Conservation (phyloP, 163 green algal species). For the Coccomyxa subellipsoidea region DNA sequence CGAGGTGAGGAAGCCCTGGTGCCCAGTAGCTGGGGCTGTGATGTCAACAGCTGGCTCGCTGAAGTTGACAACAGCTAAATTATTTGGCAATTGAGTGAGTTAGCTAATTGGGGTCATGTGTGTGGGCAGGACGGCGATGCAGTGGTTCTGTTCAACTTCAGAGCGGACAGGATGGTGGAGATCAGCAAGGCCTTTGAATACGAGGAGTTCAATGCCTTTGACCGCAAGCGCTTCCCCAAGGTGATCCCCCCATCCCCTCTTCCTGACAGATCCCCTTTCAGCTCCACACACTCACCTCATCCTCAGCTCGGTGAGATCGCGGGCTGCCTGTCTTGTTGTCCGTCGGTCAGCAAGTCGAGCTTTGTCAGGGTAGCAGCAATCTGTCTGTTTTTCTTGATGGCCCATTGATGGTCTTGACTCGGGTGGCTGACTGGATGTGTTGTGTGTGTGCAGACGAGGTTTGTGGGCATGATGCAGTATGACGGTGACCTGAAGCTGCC, state of each 20-base stretch:
- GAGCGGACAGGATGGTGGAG: slow-evolving; percentile 90
- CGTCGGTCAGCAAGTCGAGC: too few relatives aligned
- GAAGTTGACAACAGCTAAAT: too few relatives aligned
- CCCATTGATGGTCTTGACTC: not conserved
- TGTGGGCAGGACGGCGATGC: slow-evolving; percentile 58
- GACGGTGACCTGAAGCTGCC: slow-evolving; percentile 95
- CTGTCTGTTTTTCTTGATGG: too few relatives aligned
- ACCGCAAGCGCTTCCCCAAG: slow-evolving; percentile 65
- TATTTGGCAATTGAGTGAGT: not conserved
- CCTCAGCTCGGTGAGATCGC: too few relatives aligned
- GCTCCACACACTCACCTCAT: too few relatives aligned
- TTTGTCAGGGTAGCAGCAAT: too few relatives aligned
- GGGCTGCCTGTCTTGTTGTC: too few relatives aligned
- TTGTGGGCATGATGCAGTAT: slow-evolving; percentile 95
- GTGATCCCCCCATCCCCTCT: slow-evolving; percentile 3
- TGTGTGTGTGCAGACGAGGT: slow-evolving; percentile 35
- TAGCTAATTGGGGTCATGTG: not conserved
- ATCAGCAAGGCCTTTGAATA: slow-evolving; percentile 96
- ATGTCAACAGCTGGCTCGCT: too few relatives aligned
- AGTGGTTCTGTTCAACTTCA: slow-evolving; percentile 96
- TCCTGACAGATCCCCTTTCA: too few relatives aligned
- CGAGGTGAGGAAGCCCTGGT: slow-evolving; percentile 30
- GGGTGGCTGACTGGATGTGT: not conserved
- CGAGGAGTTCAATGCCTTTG: slow-evolving; percentile 68
- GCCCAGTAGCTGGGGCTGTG: not conserved